These are phyloP conservation scores for Sphaerulina vaccinii DNA, from an alignment of 2,329 filamentous ascomycete species.

Conservation along the genomic window DNA sequence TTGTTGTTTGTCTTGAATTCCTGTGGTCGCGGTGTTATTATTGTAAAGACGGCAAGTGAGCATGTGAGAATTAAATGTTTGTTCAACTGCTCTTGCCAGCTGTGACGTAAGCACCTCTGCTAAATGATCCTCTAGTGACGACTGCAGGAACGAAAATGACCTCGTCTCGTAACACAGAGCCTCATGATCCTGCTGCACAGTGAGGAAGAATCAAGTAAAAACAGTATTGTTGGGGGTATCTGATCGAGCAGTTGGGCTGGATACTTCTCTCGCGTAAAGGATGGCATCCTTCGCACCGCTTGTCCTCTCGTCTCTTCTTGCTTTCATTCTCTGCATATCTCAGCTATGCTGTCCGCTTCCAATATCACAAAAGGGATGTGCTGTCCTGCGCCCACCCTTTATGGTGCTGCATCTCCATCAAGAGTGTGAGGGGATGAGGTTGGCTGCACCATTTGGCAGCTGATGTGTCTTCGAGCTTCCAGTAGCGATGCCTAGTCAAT, in stretches of 20 bases:
- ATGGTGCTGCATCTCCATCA: neutral
- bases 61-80: too few relatives aligned
- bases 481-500: neutral
- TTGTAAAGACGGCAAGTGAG: neutral
- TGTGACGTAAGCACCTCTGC: too few relatives aligned
- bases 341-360: neutral
- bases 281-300: neutral
- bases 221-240: conserved; percentile 1
- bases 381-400: neutral
- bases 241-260: conserved; percentile 4
- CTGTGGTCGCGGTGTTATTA: neutral
- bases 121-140: neutral
- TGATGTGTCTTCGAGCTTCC: neutral
- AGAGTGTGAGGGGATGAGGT: neutral
- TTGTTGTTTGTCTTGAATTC: conserved; percentile 3
- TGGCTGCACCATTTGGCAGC: neutral
- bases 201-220: neutral
- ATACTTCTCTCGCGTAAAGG: neutral
- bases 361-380: conserved; percentile 8
- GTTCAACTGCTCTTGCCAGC: too few relatives aligned
- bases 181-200: neutral
- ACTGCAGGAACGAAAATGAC: neutral
- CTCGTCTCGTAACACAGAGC: neutral
- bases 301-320: neutral
- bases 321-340: neutral